phyloP scores from a whole-genome alignment of 805 yeast species.

The Candida piceae region DNA sequence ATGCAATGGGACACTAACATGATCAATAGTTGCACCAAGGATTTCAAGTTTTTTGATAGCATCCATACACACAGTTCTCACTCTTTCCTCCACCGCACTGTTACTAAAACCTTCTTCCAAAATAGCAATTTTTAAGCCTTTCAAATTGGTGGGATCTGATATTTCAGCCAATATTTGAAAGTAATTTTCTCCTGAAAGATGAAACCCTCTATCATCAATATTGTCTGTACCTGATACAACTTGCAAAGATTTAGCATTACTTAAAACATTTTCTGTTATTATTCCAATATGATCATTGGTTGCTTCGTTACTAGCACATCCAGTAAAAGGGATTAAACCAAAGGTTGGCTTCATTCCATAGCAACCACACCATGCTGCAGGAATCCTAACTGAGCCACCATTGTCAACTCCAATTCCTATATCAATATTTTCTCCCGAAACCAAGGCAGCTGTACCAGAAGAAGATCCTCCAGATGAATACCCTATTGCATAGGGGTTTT shows the following conservation, averaged over 20 bases:
- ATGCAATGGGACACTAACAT: conserved; percentile 33
- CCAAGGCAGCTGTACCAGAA: conserved; percentile 39
- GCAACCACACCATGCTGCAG: conserved; percentile 31
- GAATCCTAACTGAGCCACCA: conserved; percentile 46
- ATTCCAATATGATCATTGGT: conserved; percentile 34
- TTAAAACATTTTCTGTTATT: conserved; percentile 30
- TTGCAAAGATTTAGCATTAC: conserved; percentile 28
- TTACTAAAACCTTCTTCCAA: conserved; percentile 31
- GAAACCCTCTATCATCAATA: conserved; percentile 26
- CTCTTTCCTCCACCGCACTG: conserved; percentile 26
- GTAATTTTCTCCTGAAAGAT: conserved; percentile 2
- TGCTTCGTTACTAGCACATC: conserved; percentile 30
- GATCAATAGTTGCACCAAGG: conserved; percentile 31
- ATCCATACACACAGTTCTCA: conserved; percentile 20
- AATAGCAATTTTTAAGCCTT: conserved; percentile 30
- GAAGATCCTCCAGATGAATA: conserved; percentile 40
- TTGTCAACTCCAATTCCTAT: conserved; percentile 32
- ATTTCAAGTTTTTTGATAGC: conserved; percentile 26
- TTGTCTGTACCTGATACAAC: conserved; percentile 33
- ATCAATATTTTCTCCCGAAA: conserved; percentile 35
- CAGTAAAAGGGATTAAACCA: conserved; percentile 37
- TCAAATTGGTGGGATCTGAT: conserved; percentile 22
- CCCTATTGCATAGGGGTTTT: conserved; percentile 37
- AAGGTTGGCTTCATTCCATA: conserved; percentile 45
- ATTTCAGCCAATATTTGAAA: conserved; percentile 18